These are phyloP conservation scores for Plectranthus barbatus DNA, from an alignment of 257 asterid species.

Conservation along the genomic window DNA sequence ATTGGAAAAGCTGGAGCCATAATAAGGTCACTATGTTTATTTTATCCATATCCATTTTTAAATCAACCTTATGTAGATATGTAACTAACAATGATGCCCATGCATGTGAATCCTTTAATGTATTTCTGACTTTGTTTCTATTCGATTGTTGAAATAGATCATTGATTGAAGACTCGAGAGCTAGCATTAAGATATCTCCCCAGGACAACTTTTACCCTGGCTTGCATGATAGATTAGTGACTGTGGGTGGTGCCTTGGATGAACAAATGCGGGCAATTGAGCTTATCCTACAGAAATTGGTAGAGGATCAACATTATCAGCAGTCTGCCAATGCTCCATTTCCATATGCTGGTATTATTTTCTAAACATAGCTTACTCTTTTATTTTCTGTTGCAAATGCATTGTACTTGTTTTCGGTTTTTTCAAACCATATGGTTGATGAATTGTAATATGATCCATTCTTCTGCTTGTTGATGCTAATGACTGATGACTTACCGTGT, in stretches of 20 bases:
- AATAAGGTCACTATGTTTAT: conserved; percentile 51
- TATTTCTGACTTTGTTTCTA: neutral
- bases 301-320: conserved; percentile 62
- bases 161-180: conserved; percentile 72
- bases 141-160: conserved; percentile 40
- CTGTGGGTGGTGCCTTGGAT: conserved; percentile 59
- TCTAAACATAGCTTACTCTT: neutral
- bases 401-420: neutral
- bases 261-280: conserved; percentile 82
- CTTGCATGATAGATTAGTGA: conserved; percentile 79
- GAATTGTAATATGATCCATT: neutral
- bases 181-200: conserved; percentile 79
- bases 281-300: conserved; percentile 66
- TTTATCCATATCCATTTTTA: neutral
- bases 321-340: conserved; percentile 72
- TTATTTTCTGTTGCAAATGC: neutral
- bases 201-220: conserved; percentile 79
- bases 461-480: too few relatives aligned
- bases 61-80: neutral
- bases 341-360: conserved; percentile 60
- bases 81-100: neutral
- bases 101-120: neutral
- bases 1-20: conserved; percentile 94
- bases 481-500: neutral
- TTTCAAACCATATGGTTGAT: neutral